Percentiles rank a stretch among this genome's conserved stretches.
These are phyloP conservation scores for Marasmius tenuissimus DNA, from an alignment of 1,284 basidiomycete genomes.

Conservation along the genomic window DNA sequence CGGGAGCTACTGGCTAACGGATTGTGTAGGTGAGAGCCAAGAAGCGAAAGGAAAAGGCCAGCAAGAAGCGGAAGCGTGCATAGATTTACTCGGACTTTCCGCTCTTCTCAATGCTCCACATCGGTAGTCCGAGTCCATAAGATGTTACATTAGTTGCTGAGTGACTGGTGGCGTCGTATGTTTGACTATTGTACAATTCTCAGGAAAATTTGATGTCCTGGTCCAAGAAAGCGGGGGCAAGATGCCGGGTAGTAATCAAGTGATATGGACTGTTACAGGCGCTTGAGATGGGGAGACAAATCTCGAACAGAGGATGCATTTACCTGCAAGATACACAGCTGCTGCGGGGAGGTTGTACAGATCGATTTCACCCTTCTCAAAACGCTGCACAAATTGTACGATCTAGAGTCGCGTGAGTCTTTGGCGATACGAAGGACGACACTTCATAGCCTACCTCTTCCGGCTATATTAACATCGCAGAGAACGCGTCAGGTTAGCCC, in stretches of 20 bases:
- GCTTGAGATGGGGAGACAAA: no score
- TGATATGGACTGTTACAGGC: no score
- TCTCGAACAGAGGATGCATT: neutral
- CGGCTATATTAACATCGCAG: neutral
- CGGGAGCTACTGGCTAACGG: conserved; percentile 4
- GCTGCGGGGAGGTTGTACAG: neutral
- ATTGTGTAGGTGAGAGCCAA: conserved; percentile 61
- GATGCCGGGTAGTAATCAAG: no score
- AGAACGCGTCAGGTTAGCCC: neutral
- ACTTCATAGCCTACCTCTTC: neutral
- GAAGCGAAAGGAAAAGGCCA: conserved; percentile 68
- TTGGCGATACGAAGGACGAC: no score
- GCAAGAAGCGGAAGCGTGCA: conserved; percentile 54
- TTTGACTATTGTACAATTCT: no score
- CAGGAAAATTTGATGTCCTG: no score
- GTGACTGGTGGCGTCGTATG: no score
- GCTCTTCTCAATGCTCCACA: neutral
- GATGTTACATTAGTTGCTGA: neutral
- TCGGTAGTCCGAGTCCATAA: conserved; percentile 3
- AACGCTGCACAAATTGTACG: neutral
- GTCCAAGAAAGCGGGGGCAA: no score
- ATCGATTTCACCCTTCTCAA: neutral
- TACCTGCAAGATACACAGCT: neutral
- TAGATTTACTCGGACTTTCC: conserved; percentile 11
- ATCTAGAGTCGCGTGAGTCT: neutral